Evolutionary conservation across 208 protist species (phyloP).

Genomic region (Leishmania turanica): DNA sequence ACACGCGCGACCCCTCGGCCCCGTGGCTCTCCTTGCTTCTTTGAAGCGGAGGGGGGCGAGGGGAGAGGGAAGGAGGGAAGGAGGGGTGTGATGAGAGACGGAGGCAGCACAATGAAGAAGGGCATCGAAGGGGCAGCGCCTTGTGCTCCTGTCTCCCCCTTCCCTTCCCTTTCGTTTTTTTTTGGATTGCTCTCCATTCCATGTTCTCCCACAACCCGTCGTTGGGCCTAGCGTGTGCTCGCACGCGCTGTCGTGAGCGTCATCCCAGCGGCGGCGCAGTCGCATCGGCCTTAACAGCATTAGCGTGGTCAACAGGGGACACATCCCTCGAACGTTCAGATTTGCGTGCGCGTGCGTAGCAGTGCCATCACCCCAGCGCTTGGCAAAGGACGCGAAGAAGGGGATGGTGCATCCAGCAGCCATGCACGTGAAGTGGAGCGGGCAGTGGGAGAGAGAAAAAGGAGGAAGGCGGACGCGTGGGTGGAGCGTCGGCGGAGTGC

Average conservation of each 20-base stretch:
- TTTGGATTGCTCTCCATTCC: background rate
- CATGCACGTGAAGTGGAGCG: background rate
- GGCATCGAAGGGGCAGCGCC: background rate
- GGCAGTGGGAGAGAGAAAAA: background rate
- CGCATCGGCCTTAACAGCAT: background rate
- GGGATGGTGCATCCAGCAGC: background rate
- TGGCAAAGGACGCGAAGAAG: background rate
- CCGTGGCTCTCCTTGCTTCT: background rate
- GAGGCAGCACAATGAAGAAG: background rate
- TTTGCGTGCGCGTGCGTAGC: background rate
- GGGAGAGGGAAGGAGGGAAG: no score
- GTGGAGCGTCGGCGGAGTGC: background rate
- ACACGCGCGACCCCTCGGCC: background rate
- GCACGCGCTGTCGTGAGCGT: background rate
- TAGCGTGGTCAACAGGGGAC: background rate
- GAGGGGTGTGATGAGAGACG: background rate
- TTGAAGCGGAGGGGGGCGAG: background rate
- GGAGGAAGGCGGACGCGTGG: background rate
- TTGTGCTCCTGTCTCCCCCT: background rate
- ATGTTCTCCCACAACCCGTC: background rate
- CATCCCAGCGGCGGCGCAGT: background rate
- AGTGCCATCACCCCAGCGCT: background rate
- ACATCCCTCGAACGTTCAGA: background rate
- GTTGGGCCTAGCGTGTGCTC: background rate
- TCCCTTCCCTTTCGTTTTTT: background rate